phyloP scores from a whole-genome alignment of 768 basidiomycete species.

The Lactarius akahatsu region DNA sequence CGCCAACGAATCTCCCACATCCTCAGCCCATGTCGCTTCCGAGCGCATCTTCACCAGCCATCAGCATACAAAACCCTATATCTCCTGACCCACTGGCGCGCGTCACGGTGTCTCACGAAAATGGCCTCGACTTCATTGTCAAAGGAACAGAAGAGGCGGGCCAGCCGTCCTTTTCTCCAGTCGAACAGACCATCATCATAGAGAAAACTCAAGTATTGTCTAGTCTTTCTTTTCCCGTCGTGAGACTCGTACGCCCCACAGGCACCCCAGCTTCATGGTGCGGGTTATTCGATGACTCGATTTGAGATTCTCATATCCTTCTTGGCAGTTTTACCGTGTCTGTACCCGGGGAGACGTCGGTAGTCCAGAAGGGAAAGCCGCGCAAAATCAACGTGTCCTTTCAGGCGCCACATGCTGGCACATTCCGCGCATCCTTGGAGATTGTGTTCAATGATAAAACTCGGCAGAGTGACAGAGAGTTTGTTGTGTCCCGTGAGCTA shows the following conservation, averaged over 20 bases:
- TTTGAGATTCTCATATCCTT: neutral
- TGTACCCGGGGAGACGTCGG: neutral
- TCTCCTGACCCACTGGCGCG: neutral
- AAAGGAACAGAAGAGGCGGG: neutral
- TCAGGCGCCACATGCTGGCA: constrained; percentile 8
- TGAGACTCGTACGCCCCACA: neutral
- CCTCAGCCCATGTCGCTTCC: neutral
- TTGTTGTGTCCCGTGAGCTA: constrained; percentile 15
- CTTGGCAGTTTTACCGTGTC: constrained; percentile 11
- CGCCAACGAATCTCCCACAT: neutral
- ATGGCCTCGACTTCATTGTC: constrained; percentile 14
- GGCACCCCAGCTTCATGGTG: constrained; percentile 7
- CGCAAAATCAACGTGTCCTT: constrained; percentile 14
- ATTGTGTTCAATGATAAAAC: constrained; percentile 14
- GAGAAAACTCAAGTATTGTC: neutral
- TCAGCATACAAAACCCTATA: neutral
- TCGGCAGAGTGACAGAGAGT: neutral
- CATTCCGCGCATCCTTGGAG: neutral
- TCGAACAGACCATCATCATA: neutral
- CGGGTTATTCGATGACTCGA: neutral
- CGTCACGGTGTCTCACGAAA: constrained; percentile 12
- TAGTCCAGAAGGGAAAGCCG: neutral
- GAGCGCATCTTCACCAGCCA: neutral
- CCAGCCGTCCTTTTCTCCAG: neutral
- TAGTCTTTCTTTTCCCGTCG: constrained; percentile 2